Evolutionary conservation across 495 filamentous ascomycete species (phyloP).

Genomic region (Chaetomium cochliodes): DNA sequence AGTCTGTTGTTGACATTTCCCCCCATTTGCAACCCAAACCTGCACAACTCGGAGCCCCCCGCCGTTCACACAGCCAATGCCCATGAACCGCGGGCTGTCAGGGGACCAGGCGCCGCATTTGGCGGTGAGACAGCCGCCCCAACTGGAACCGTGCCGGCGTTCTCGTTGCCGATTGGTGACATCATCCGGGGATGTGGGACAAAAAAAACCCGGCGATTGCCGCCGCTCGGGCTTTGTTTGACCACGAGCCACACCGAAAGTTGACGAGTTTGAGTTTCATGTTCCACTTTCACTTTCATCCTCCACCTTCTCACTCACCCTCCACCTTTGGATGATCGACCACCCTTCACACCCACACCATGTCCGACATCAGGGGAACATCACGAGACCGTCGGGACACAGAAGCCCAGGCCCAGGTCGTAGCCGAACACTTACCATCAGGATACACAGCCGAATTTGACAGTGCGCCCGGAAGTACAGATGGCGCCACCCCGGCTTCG

Average conservation of each 20-base stretch:
- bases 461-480: not conserved
- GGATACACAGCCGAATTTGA: slow-evolving; percentile 49
- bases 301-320: not conserved
- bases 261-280: not conserved
- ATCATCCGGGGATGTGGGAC: slow-evolving; percentile 1
- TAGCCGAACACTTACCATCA: slow-evolving; percentile 47
- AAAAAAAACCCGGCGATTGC: slow-evolving; percentile 9
- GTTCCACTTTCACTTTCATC: not conserved
- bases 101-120: not conserved
- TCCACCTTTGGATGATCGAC: slow-evolving; percentile 1
- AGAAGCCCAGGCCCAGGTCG: slow-evolving; percentile 39
- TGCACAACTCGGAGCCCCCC: not conserved
- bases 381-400: slow-evolving; percentile 21
- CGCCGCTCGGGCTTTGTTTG: not conserved
- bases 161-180: slow-evolving; percentile 16
- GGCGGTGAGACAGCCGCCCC: not conserved
- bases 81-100: not conserved
- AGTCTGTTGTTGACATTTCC: not conserved
- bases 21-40: not conserved
- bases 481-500: slow-evolving; percentile 23
- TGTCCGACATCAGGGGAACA: slow-evolving; percentile 12
- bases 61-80: not conserved
- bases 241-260: not conserved
- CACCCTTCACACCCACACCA: not conserved
- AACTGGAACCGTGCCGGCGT: not conserved